These are phyloP conservation scores for Lepraria neglecta DNA, from an alignment of 495 filamentous ascomycete species.

Conservation along the genomic window DNA sequence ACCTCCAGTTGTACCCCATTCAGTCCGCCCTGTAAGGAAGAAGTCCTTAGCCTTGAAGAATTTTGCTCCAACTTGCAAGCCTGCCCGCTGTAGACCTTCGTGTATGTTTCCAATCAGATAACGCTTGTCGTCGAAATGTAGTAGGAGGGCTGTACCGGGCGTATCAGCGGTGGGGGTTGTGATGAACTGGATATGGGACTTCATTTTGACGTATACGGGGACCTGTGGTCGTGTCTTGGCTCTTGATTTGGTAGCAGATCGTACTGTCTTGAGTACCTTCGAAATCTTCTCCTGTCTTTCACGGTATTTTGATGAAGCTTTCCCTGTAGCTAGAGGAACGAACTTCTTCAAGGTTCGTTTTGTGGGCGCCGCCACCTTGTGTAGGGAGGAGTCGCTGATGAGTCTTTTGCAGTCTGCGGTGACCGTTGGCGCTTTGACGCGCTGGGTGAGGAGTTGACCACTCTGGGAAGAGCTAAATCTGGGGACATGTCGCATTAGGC, in stretches of 20 bases:
- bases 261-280: not conserved
- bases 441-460: not conserved
- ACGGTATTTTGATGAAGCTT: not conserved
- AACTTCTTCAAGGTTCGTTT: not conserved
- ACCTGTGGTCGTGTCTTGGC: not conserved
- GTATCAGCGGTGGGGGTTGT: conserved; percentile 88
- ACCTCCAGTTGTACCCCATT: conserved; percentile 73
- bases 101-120: conserved; percentile 82
- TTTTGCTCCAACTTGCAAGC: conserved; percentile 55
- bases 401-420: not conserved
- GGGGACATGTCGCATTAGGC: conserved; percentile 15
- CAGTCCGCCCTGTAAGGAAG: conserved; percentile 70
- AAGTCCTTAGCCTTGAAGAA: conserved; percentile 60
- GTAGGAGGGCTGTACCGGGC: conserved; percentile 64
- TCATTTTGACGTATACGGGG: not conserved
- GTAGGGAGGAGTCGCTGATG: not conserved
- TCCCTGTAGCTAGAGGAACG: not conserved
- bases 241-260: not conserved
- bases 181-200: conserved; percentile 59
- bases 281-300: not conserved
- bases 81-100: conserved; percentile 80
- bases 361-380: not conserved
- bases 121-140: conserved; percentile 71
- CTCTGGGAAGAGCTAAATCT: not conserved
- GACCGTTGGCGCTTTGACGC: not conserved